Conservation (phyloP, 495 filamentous ascomycete species). For the Hypoxylon lenormandii region DNA sequence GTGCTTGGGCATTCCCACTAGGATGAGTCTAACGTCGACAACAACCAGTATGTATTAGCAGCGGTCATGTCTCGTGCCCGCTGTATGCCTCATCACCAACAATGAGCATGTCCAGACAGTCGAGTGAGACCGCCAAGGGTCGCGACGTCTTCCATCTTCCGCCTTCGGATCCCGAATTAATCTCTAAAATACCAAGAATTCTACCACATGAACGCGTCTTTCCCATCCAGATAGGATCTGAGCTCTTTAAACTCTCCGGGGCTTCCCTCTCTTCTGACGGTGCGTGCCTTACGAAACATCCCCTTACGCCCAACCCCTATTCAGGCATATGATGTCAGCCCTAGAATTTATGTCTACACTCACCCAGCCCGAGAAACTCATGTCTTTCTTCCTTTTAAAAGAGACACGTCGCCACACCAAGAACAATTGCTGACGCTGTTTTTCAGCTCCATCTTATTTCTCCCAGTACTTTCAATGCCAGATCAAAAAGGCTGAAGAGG, state of each 20-base stretch:
- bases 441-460: constrained; percentile 94
- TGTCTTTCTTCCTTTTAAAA: not conserved
- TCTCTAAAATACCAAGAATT: constrained; percentile 67
- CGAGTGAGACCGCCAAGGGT: constrained; percentile 48
- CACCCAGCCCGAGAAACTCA: not conserved
- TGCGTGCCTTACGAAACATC: constrained; percentile 63
- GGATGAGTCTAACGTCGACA: constrained; percentile 27
- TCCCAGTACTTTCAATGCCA: constrained; percentile 93
- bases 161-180: constrained; percentile 47
- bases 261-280: constrained; percentile 95
- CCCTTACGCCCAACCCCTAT: constrained; percentile 14
- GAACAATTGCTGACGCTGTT: constrained; percentile 29
- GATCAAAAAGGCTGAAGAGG: constrained; percentile 70
- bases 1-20: constrained; percentile 36
- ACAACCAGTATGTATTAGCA: constrained; percentile 9
- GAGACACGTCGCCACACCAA: constrained; percentile 5
- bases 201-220: constrained; percentile 79
- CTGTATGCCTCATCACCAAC: constrained; percentile 25
- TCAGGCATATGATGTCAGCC: constrained; percentile 32
- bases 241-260: constrained; percentile 92
- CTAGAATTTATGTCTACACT: not conserved
- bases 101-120: constrained; percentile 46
- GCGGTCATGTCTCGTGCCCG: constrained; percentile 38
- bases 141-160: constrained; percentile 44
- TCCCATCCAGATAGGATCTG: constrained; percentile 91